Conservation (phyloP, 306 rosid genomes). For the Cucumis cinereus region DNA sequence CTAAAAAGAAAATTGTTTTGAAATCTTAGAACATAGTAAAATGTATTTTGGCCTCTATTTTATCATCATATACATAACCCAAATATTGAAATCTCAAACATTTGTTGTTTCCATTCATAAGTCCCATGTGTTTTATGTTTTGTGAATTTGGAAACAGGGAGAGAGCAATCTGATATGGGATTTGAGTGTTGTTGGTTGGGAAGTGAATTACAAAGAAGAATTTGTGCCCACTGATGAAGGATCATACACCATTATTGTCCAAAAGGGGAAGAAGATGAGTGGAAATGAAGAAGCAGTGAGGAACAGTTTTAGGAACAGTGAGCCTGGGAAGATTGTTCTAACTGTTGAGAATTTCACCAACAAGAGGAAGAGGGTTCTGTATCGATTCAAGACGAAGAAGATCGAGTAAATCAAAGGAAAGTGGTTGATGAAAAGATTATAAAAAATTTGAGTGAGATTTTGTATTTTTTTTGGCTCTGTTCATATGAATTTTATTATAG, state of each 20-base stretch:
- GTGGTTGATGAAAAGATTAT: too few relatives aligned
- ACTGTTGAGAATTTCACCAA: constrained; percentile 20
- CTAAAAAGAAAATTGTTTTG: too few relatives aligned
- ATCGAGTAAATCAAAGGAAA: neutral
- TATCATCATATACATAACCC: too few relatives aligned
- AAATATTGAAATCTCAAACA: too few relatives aligned
- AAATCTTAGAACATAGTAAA: too few relatives aligned
- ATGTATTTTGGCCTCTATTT: too few relatives aligned
- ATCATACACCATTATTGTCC: constrained; percentile 33
- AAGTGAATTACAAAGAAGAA: constrained; percentile 30
- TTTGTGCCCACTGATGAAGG: constrained; percentile 30
- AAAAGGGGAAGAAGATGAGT: constrained; percentile 28
- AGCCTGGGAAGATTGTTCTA: constrained; percentile 31
- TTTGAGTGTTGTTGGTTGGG: constrained; percentile 29
- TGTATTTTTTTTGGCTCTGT: neutral
- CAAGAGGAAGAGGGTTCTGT: constrained; percentile 32
- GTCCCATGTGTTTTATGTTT: neutral
- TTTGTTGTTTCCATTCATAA: neutral
- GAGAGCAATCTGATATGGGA: constrained; percentile 21
- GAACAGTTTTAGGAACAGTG: constrained; percentile 25
- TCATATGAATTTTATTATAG: neutral
- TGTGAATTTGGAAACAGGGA: neutral
- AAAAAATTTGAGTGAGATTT: too few relatives aligned
- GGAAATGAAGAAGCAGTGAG: constrained; percentile 22
- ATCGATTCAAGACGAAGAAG: constrained; percentile 32